A percentile compares a stretch with the other conserved stretches of the same genome.
Evolutionary conservation across 169 alveolate species (phyloP).

Genomic region (Eimeria brunetti): DNA sequence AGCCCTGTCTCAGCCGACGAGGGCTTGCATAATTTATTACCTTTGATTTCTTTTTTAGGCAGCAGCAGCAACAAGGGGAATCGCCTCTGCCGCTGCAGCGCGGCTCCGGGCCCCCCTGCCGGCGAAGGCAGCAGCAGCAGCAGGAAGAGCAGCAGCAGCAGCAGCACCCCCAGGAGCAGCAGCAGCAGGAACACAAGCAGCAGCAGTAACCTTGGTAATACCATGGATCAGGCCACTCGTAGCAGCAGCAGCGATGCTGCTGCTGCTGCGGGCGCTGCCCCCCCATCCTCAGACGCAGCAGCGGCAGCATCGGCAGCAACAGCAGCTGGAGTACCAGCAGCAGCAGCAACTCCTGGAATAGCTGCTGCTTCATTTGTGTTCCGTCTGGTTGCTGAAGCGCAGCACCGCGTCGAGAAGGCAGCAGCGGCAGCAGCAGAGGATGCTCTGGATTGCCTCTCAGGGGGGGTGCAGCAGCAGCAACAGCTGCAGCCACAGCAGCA

Average conservation of each 20-base stretch:
- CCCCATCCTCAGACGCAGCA: neutral
- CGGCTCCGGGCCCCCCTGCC: conserved; percentile 15
- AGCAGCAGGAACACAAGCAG: neutral
- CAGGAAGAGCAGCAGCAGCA: conserved; percentile 26
- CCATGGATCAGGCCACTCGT: neutral
- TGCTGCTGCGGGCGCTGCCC: neutral
- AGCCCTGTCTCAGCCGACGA: neutral
- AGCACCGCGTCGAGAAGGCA: conserved; percentile 57
- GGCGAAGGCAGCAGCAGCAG: conserved; percentile 35
- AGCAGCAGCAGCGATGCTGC: conserved; percentile 56
- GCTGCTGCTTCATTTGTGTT: conserved; percentile 29
- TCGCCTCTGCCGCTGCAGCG: conserved; percentile 27
- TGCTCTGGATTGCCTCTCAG: conserved; percentile 14
- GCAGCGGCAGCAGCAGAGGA: conserved; percentile 59
- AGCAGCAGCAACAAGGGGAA: conserved; percentile 7
- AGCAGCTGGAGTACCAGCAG: conserved; percentile 17
- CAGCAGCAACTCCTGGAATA: neutral
- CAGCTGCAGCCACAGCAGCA: conserved; percentile 22
- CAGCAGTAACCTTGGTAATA: conserved; percentile 4
- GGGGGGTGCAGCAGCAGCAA: conserved; percentile 62
- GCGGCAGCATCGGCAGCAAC: conserved; percentile 4
- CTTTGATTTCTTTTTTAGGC: neutral
- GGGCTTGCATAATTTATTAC: neutral
- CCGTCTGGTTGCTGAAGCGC: conserved; percentile 62
- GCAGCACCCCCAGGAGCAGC: neutral